Percentiles rank a stretch among this genome's conserved stretches.
phyloP scores from a whole-genome alignment of 2,329 filamentous ascomycete genomes.

The Colletotrichum chrysophilum region DNA sequence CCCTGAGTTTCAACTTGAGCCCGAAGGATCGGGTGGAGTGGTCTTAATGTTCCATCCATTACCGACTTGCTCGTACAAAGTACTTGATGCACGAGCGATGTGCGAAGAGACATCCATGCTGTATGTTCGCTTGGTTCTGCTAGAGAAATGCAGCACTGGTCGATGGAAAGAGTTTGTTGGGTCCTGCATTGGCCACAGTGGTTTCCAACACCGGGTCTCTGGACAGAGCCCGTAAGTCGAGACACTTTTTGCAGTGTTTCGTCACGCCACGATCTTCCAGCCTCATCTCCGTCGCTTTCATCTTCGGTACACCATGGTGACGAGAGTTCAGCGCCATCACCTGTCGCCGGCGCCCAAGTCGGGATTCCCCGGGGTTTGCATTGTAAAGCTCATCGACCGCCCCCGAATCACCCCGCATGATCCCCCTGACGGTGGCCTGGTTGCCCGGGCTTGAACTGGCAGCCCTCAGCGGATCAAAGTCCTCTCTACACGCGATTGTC shows the following conservation, averaged over 20 bases:
- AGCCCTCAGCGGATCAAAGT: slow-evolving; percentile 5
- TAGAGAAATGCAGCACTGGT: neutral
- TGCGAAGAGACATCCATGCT: neutral
- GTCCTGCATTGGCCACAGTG: neutral
- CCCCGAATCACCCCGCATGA: neutral
- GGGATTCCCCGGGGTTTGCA: neutral
- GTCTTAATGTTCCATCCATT: neutral
- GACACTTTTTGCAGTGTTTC: neutral
- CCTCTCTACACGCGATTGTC: neutral
- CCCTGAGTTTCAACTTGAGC: slow-evolving; percentile 10
- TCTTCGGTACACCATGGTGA: neutral
- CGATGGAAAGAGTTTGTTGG: neutral
- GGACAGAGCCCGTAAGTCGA: neutral
- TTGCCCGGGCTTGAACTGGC: neutral
- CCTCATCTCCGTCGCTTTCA: neutral
- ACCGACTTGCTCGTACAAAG: neutral
- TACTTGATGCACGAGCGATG: neutral
- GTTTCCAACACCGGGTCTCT: neutral
- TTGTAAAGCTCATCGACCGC: neutral
- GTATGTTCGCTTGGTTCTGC: neutral
- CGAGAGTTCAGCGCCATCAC: neutral
- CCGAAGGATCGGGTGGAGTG: neutral
- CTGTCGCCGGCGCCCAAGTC: neutral
- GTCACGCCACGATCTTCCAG: neutral
- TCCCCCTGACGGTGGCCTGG: neutral